Base-by-base conservation (phyloP, 352 stramenopile genomes). In the Blastocystis sp. region DNA sequence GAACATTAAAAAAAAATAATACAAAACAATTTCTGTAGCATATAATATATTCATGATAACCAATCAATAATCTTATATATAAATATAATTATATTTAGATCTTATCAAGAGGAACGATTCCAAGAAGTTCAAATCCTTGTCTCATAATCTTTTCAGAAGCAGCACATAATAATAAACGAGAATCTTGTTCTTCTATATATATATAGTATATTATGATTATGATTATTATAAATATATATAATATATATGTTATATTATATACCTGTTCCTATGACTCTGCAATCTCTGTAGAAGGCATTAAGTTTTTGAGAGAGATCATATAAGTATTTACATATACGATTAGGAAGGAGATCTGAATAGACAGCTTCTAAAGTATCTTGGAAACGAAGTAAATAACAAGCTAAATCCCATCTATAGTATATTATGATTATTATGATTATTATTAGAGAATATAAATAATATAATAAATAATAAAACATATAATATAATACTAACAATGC, bases 221-320 rank as follows among this genome's bases (percentile, higher is more conserved):
- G n/a, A n/a, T n/a, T n/a, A n/a, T n/a, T n/a, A n/a, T n/a, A n/a
- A n/a, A n/a, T n/a, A n/a, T n/a, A n/a, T n/a, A n/a, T n/a, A n/a
- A n/a, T n/a, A n/a, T n/a, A n/a, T n/a, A n/a, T n/a, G n/a, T n/a
- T n/a, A n/a, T n/a, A n/a, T n/a, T n/a, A n/a, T n/a, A n/a, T n/a
- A n/a, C n/a, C n/a, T 55, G 75, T 86, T 33, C 81, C 84, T 36
- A 96, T 76, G 55, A 99, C 86, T 49, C 86, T 82, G 73, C 91
- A 96, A 46, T 94, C 75, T n/a, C 86, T 95, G 31, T 93, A 85
- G 74, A 98, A 99, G 28, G 90, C 85, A 49, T 91, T 91, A 41
- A 93, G 84, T 58, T 91, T 92, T 65, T 86, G 89, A 27, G 85
- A 78, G 19, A 97, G 65, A 41, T 83, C 87, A 77, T 98, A 96